A percentile compares a stretch with the other conserved stretches of the same genome.
Evolutionary conservation across 164 flowering plant species (phyloP).

Genomic region (Stephania yunnanensis): DNA sequence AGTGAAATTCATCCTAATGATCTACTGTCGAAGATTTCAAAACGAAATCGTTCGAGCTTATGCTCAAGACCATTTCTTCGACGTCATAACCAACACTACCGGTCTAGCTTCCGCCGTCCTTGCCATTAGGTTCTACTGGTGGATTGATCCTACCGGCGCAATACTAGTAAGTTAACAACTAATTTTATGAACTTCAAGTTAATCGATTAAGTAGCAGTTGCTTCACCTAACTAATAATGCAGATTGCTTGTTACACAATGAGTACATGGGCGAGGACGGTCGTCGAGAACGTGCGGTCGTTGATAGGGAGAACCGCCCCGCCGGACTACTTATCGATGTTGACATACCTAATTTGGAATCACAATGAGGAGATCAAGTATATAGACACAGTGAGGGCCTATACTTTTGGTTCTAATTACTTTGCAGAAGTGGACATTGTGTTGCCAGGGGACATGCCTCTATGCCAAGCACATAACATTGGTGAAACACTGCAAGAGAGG

Average conservation of each 20-base stretch:
- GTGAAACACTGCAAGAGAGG: constrained; percentile 84
- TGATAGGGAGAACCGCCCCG: constrained; percentile 79
- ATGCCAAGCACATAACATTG: constrained; percentile 87
- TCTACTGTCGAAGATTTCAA: constrained; percentile 77
- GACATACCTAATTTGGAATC: constrained; percentile 92
- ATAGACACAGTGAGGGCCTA: constrained; percentile 84
- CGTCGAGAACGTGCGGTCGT: constrained; percentile 82
- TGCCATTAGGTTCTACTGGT: constrained; percentile 55
- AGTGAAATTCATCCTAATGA: constrained; percentile 49
- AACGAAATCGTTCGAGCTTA: constrained; percentile 92
- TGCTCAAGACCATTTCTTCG: constrained; percentile 94
- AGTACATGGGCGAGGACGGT: constrained; percentile 90
- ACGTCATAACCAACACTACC: constrained; percentile 76
- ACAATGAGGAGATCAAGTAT: constrained; percentile 74
- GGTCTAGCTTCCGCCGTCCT: constrained; percentile 84
- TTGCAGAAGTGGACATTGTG: constrained; percentile 94
- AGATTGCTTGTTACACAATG: constrained; percentile 93
- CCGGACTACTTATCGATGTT: constrained; percentile 83
- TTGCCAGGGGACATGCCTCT: constrained; percentile 71
- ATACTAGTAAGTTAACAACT: constrained; percentile 63
- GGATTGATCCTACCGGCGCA: constrained; percentile 94
- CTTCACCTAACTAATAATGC: constrained; percentile 20
- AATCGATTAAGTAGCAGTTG: background rate
- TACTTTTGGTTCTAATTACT: constrained; percentile 93
- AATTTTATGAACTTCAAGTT: background rate